Base-by-base conservation (phyloP, 768 basidiomycete species). In the Boletus insuetus region DNA sequence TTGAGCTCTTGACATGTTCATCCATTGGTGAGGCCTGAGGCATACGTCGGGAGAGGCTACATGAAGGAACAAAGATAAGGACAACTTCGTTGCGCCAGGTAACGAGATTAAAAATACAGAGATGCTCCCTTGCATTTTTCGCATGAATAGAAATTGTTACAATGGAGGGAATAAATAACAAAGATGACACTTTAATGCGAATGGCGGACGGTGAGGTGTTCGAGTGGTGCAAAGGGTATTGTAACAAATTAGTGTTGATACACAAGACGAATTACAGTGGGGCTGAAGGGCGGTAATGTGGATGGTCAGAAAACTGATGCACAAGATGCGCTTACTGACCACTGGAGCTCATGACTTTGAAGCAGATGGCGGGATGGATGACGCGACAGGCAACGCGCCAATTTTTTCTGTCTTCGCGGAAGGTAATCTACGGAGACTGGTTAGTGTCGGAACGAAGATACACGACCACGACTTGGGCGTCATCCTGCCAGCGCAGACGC, bases 301-400 rank as follows among this genome's bases (percentile, higher is more conserved):
- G 34, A 14, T 41, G 13, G 26, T 56, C n/a, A 40, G 40, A 35
- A 55, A 32, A 8, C 6, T 26, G 12, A 19, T 10, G 22, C 14
- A n/a, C 41, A 11, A 12, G 34, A 42, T 1, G 10, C 41, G n/a
- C 16, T n/a, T 6, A 44, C 41, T 19, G 5, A 47, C 46, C n/a
- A 37, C 43, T 38, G 9, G 31, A 17, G 38, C 9, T 69, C 55
- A 70, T 22, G 55, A 20, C 42, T 43, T 63, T 26, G 67, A 51
- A 12, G 38, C 22, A 22, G 64, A 60, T 19, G 56, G 42, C 8
- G 63, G 43, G 14, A 51, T 48, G 20, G 58, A 48, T 1, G 49
- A 58, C 11, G 57, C 19, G 43, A 54, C 47, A 12, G 69, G 46
- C 34, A 57, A 37, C 13, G 59, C 19, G 14, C 58, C 51, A n/a